Percentiles rank a stretch among this genome's conserved stretches.
Conservation (phyloP, 75 land plant species). For the Pseudotsuga menziesii region DNA sequence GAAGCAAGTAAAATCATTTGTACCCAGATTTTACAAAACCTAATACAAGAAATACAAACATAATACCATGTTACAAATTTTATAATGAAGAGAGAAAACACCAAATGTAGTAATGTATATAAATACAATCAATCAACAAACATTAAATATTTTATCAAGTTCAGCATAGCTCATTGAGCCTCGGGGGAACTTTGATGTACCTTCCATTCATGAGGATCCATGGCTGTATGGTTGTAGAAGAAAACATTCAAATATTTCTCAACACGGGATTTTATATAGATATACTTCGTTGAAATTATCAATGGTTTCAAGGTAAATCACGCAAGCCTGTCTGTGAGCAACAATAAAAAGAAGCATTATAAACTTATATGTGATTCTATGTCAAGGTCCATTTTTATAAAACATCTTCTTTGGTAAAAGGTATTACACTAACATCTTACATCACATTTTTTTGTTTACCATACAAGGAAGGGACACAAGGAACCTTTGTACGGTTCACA, state of each 20-base stretch:
- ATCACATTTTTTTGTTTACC: not conserved
- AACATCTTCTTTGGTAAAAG: not conserved
- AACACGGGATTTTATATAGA: constrained; percentile 39
- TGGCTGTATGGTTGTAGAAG: constrained; percentile 43
- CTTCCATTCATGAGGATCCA: constrained; percentile 46
- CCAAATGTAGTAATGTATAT: not conserved
- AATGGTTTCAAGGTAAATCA: constrained; percentile 44
- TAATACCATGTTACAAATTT: too few relatives aligned
- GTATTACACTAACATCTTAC: not conserved
- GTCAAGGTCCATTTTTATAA: too few relatives aligned
- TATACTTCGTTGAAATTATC: constrained; percentile 32
- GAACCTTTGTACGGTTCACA: constrained; percentile 52
- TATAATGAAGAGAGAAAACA: not conserved
- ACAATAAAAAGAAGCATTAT: not conserved
- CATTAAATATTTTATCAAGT: not conserved
- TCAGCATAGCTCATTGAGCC: not conserved
- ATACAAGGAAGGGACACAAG: not conserved
- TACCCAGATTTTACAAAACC: not conserved
- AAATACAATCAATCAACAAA: not conserved
- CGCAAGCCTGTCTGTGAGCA: constrained; percentile 36
- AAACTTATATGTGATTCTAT: constrained; percentile 4
- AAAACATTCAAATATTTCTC: constrained; percentile 50
- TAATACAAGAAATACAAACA: too few relatives aligned
- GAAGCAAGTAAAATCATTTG: not conserved
- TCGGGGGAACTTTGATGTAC: constrained; percentile 11